Conservation (phyloP, 306 rosid species). For the Astragalus membranaceus region DNA sequence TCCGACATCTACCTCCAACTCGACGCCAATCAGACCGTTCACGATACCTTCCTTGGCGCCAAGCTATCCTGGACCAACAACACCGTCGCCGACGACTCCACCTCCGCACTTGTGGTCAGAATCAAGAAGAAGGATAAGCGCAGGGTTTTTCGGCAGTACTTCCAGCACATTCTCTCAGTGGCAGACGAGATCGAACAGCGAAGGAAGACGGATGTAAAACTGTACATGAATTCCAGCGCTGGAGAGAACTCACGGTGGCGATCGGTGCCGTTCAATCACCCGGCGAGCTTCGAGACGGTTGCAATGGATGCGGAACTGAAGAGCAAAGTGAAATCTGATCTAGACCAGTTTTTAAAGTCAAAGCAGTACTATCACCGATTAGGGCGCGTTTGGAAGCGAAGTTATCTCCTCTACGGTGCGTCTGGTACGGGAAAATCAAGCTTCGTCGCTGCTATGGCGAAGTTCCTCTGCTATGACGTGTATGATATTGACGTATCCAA, state of each 20-base stretch:
- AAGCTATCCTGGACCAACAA: constrained; percentile 53
- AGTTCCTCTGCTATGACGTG: constrained; percentile 65
- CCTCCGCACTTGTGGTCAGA: constrained; percentile 41
- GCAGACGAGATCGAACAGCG: constrained; percentile 63
- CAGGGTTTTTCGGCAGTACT: constrained; percentile 72
- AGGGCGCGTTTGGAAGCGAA: constrained; percentile 96
- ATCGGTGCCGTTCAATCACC: constrained; percentile 62
- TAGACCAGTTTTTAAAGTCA: constrained; percentile 71
- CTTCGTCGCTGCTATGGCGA: constrained; percentile 88
- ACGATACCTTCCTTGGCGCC: constrained; percentile 73
- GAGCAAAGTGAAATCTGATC: constrained; percentile 63
- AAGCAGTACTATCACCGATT: constrained; percentile 74
- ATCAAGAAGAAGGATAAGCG: constrained; percentile 64
- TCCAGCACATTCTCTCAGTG: constrained; percentile 70
- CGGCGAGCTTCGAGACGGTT: constrained; percentile 76
- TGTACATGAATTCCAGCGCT: constrained; percentile 35
- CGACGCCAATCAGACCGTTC: constrained; percentile 43
- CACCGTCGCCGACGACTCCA: constrained; percentile 8
- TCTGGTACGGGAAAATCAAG: constrained; percentile 85
- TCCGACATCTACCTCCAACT: constrained; percentile 65
- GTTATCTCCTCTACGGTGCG: constrained; percentile 72
- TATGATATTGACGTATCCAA: constrained; percentile 67
- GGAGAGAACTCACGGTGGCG: constrained; percentile 49
- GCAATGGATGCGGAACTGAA: constrained; percentile 69
- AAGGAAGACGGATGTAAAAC: constrained; percentile 47